These are phyloP conservation scores for Stagonosporopsis chrysanthemi DNA, from an alignment of 2,329 filamentous ascomycete species.

Conservation along the genomic window DNA sequence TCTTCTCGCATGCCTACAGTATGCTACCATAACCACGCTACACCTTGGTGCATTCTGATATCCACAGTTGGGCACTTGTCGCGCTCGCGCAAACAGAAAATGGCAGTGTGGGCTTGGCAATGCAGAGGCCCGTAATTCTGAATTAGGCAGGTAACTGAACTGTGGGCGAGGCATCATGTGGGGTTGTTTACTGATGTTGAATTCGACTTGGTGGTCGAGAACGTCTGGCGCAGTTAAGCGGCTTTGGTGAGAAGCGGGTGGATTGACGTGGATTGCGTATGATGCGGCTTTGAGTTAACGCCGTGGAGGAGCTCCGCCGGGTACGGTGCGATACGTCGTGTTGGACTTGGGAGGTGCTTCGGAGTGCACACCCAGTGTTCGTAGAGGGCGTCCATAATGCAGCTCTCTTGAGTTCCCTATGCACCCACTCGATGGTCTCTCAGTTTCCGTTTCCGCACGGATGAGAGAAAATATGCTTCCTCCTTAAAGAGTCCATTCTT, in stretches of 20 bases:
- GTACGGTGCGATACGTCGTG: neutral
- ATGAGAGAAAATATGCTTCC: too few species aligned
- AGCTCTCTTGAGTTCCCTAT: neutral
- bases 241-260: neutral
- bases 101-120: neutral
- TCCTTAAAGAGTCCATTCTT: too few species aligned
- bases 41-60: neutral
- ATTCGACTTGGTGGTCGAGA: constrained; percentile 5
- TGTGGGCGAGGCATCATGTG: neutral
- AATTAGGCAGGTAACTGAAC: constrained; percentile 4
- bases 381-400: neutral
- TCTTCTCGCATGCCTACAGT: neutral
- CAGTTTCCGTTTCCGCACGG: too few species aligned
- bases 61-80: constrained; percentile 8
- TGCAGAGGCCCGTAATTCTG: neutral
- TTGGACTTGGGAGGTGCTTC: neutral
- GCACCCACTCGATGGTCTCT: neutral
- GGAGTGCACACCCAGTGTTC: neutral
- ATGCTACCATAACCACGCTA: neutral
- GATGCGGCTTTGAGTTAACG: neutral
- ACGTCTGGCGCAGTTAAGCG: neutral
- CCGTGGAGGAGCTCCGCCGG: constrained; percentile 1
- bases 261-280: neutral
- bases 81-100: constrained; percentile 7
- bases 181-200: constrained; percentile 6